A percentile compares a stretch with the other conserved stretches of the same genome.
phyloP scores from a whole-genome alignment of 73 alveolate species.

The Stentor coeruleus region DNA sequence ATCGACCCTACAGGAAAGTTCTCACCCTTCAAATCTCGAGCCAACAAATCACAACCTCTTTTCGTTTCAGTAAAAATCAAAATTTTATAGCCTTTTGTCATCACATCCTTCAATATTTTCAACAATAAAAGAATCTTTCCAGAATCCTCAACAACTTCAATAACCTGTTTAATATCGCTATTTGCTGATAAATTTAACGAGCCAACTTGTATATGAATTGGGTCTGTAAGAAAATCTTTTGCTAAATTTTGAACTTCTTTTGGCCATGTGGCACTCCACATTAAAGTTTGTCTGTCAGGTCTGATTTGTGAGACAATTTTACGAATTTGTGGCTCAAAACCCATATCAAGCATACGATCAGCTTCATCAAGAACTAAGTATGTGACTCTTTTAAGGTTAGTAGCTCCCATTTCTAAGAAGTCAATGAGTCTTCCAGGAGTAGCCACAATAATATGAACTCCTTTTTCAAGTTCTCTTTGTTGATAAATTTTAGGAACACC shows the following conservation, averaged over 20 bases:
- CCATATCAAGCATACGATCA: conserved; percentile 96
- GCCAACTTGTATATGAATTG: conserved; percentile 52
- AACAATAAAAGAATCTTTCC: conserved; percentile 48
- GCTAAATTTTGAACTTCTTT: conserved; percentile 67
- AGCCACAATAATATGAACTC: conserved; percentile 70
- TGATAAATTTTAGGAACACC: conserved; percentile 65
- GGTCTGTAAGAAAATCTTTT: conserved; percentile 44
- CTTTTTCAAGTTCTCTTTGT: conserved; percentile 46
- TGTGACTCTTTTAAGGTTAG: conserved; percentile 76
- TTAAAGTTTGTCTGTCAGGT: conserved; percentile 73
- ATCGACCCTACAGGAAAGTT: conserved; percentile 55
- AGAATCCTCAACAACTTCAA: conserved; percentile 43
- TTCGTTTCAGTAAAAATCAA: conserved; percentile 79
- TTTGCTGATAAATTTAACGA: conserved; percentile 36
- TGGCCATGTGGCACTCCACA: conserved; percentile 92
- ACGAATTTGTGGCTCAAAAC: conserved; percentile 69
- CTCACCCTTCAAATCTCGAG: conserved; percentile 46
- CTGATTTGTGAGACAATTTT: conserved; percentile 54
- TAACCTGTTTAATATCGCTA: conserved; percentile 44
- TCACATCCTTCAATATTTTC: conserved; percentile 63
- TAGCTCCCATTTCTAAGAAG: conserved; percentile 77
- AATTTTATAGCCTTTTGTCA: conserved; percentile 46
- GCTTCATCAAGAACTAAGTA: conserved; percentile 96
- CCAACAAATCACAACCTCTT: conserved; percentile 73
- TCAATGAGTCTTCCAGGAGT: conserved; percentile 94